These are phyloP conservation scores for Xanthoconium stramineum DNA, from an alignment of 768 basidiomycete genomes.

Conservation along the genomic window DNA sequence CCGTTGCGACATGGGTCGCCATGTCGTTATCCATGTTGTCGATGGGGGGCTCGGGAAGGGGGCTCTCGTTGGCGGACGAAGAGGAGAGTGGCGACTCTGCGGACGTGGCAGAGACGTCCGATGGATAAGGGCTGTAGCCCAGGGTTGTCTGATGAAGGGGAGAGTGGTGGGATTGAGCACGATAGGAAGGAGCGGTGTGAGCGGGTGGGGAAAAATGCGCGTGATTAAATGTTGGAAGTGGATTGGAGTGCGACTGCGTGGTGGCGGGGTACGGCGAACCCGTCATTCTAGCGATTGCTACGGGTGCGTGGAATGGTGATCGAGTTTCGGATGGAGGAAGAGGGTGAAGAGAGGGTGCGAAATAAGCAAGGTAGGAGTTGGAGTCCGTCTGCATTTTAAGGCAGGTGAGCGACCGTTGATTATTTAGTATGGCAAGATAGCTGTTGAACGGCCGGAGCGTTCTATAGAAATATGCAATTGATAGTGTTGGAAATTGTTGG, in stretches of 20 bases:
- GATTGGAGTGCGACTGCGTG: constrained; percentile 19
- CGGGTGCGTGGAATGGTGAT: constrained; percentile 5
- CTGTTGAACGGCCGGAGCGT: constrained; percentile 28
- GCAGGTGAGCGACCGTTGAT: constrained; percentile 13
- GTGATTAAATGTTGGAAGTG: constrained; percentile 12
- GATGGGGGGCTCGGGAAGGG: constrained; percentile 36
- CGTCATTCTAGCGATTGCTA: constrained; percentile 22
- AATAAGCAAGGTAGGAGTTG: constrained; percentile 20
- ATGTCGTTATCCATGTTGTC: constrained; percentile 33
- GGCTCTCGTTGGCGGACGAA: constrained; percentile 38
- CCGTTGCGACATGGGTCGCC: constrained; percentile 22
- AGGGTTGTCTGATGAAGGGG: constrained; percentile 16
- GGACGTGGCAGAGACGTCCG: constrained; percentile 34
- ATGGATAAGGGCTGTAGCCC: constrained; percentile 36
- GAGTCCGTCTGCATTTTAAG: constrained; percentile 31
- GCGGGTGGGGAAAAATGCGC: constrained; percentile 19
- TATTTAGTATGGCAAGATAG: constrained; percentile 21
- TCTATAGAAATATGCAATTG: constrained; percentile 35
- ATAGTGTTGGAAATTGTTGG: constrained; percentile 33
- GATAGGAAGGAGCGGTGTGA: constrained; percentile 19
- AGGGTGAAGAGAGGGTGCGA: constrained; percentile 19
- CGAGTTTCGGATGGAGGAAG: constrained; percentile 11
- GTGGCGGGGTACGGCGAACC: constrained; percentile 20
- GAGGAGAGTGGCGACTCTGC: constrained; percentile 41
- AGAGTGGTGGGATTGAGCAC: constrained; percentile 12